Base-by-base conservation (phyloP, 139 green algal genomes). In the Chlamydomonas sp. region DNA sequence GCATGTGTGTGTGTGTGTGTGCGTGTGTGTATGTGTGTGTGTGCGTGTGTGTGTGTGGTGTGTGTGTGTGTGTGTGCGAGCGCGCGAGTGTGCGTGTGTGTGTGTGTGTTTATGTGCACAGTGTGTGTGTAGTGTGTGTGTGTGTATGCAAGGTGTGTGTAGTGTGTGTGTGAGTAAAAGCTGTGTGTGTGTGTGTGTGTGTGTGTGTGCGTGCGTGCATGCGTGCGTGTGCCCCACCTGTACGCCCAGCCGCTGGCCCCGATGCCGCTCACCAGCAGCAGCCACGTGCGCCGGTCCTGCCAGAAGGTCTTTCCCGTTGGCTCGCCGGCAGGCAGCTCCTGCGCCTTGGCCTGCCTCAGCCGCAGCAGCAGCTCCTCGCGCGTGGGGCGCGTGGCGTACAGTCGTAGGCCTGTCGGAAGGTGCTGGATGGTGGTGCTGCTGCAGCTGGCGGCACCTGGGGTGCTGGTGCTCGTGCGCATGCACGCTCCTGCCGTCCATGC, bases 331-430 rank as follows among this genome's bases (percentile, higher is more conserved):
- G 5, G 59, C 8, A 39, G 22, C 29, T 66, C 59, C 4, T 66
- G 6, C 29, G 5, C 31, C 26, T 66, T 66, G 8, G 59, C 59
- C 10, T 39, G 59, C 26, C 33, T 66, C 8, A 66, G 20, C 6
- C 59, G 59, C 20, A 24, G 10, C 33, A 66, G 59, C 31, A 66
- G 59, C 59, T 43, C 59, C 59, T 66, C 59, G n/a, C n/a, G n/a
- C n/a, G n/a, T n/a, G n/a, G n/a, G n/a, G n/a, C n/a, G n/a, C n/a
- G n/a, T n/a, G n/a, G n/a, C n/a, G n/a, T n/a, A n/a, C n/a, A n/a
- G n/a, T n/a, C n/a, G n/a, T n/a, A n/a, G n/a, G n/a, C n/a, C n/a
- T n/a, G n/a, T n/a, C n/a, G n/a, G n/a, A n/a, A n/a, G n/a, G n/a
- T n/a, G n/a, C n/a, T n/a, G n/a, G n/a, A n/a, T n/a, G n/a, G n/a